Evolutionary conservation across 805 yeast genomes (phyloP).

Genomic region (Naumovozyma castellii): DNA sequence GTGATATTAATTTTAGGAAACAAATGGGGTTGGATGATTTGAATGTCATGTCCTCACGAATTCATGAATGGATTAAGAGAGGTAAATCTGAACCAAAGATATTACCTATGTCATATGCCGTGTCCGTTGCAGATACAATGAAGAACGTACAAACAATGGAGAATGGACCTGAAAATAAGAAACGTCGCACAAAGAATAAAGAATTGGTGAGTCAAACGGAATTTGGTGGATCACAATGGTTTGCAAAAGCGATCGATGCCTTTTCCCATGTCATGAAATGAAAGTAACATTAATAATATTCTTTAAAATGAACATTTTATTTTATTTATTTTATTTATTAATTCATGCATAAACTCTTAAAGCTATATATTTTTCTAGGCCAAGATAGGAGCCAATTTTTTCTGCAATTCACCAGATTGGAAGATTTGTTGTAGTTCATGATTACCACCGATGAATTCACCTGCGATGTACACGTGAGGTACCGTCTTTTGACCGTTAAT

Average conservation of each 20-base stretch:
- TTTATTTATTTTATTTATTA: too few species aligned
- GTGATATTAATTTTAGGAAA: conserved; percentile 34
- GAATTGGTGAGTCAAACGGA: conserved; percentile 24
- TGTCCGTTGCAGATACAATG: neutral
- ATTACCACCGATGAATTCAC: conserved; percentile 92
- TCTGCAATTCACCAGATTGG: conserved; percentile 48
- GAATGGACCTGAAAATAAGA: too few species aligned
- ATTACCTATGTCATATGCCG: conserved; percentile 22
- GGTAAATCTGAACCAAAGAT: conserved; percentile 19
- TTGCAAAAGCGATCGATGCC: conserved; percentile 13
- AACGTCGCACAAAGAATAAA: too few species aligned
- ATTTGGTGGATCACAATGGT: conserved; percentile 26
- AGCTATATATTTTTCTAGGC: neutral
- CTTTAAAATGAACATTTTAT: too few species aligned
- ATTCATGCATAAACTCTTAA: neutral
- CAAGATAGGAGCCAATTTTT: conserved; percentile 13
- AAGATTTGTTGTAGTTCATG: conserved; percentile 73
- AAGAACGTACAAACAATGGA: neutral
- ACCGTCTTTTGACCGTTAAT: conserved; percentile 88
- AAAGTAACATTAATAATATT: too few species aligned
- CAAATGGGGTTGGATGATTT: conserved; percentile 20
- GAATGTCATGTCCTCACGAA: conserved; percentile 10
- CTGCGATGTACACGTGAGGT: conserved; percentile 82
- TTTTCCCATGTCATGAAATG: conserved; percentile 12
- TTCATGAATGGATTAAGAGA: conserved; percentile 15